Conservation (phyloP, 2,329 filamentous ascomycete species). For the Calonectria pauciramosa region DNA sequence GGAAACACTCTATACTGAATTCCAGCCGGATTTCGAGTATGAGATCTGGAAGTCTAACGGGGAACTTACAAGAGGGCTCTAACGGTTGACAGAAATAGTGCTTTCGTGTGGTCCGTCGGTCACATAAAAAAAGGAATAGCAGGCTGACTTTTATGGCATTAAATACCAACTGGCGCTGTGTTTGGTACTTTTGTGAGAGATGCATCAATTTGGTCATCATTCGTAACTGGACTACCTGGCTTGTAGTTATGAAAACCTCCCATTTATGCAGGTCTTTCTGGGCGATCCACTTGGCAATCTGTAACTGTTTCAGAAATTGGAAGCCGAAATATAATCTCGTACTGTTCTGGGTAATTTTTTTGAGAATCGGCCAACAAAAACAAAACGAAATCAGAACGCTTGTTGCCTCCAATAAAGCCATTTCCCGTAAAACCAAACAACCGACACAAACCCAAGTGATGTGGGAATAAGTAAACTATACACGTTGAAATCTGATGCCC, state of each 20-base stretch:
- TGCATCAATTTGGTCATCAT: neutral
- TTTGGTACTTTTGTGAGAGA: neutral
- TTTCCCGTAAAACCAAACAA: neutral
- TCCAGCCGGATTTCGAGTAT: slow-evolving; percentile 53
- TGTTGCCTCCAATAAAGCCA: neutral
- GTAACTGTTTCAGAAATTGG: neutral
- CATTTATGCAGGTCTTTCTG: neutral
- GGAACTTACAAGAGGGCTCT: slow-evolving; percentile 34
- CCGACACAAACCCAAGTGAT: neutral
- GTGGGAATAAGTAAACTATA: neutral
- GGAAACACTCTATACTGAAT: slow-evolving; percentile 51
- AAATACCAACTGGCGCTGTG: neutral
- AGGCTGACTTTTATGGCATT: neutral
- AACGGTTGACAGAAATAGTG: neutral
- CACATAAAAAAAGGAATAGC: too few relatives aligned
- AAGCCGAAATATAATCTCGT: too few relatives aligned
- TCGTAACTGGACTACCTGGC: neutral
- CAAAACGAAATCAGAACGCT: neutral
- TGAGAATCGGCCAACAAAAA: neutral
- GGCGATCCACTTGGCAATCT: neutral
- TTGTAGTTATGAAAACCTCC: neutral
- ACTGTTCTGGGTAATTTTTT: neutral
- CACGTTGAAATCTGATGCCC: too few relatives aligned
- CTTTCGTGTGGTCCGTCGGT: neutral
- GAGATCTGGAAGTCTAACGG: slow-evolving; percentile 50